Percentiles rank a stretch among this genome's conserved stretches.
phyloP scores from a whole-genome alignment of 768 basidiomycete genomes.

The Strobilomyces echinocephalus region DNA sequence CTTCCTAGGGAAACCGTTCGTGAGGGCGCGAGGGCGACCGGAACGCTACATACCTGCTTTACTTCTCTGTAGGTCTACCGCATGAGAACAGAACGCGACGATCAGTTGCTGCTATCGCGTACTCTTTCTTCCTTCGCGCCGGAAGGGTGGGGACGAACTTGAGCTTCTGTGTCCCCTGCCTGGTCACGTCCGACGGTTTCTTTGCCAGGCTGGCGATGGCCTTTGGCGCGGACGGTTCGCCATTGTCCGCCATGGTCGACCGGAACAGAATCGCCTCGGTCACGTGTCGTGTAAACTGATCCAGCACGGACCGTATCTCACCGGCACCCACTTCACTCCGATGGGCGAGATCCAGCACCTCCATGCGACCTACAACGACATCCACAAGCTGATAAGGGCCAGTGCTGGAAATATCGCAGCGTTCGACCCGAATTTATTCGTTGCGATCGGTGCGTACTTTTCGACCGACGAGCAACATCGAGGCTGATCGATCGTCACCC shows the following conservation, averaged over 20 bases:
- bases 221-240: constrained; percentile 37
- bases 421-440: constrained; percentile 83
- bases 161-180: constrained; percentile 70
- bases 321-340: not conserved
- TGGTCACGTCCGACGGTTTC: constrained; percentile 63
- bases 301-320: not conserved
- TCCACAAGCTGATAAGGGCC: constrained; percentile 80
- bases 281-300: constrained; percentile 14
- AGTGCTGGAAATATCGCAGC: constrained; percentile 64
- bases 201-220: constrained; percentile 76
- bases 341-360: constrained; percentile 52
- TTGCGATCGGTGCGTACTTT: constrained; percentile 67
- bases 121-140: constrained; percentile 76
- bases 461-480: not conserved
- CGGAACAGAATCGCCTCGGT: not conserved
- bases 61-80: constrained; percentile 45
- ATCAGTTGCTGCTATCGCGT: constrained; percentile 32
- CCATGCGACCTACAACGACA: constrained; percentile 84
- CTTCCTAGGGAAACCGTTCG: constrained; percentile 41
- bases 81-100: constrained; percentile 6
- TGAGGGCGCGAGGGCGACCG: not conserved
- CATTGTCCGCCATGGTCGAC: constrained; percentile 14
- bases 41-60: constrained; percentile 48
- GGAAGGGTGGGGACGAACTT: constrained; percentile 79
- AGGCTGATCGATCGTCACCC: constrained; percentile 5